Conservation (phyloP, 129 eudicot genomes). For the Flaveria brownii region DNA sequence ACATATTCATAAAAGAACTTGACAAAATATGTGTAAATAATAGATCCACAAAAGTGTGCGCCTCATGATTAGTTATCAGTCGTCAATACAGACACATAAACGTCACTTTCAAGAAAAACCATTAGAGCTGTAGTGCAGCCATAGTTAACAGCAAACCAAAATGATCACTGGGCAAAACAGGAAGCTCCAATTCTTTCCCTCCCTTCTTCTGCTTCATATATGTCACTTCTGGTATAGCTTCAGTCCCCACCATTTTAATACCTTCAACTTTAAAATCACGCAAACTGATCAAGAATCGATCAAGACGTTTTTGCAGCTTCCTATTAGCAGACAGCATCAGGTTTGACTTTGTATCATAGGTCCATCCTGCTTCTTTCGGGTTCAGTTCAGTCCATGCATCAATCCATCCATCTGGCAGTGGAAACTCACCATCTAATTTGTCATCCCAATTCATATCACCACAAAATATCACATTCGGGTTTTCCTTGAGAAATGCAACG, state of each 20-base stretch:
- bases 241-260: conserved; percentile 70
- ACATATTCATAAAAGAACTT: not conserved
- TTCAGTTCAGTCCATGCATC: conserved; percentile 77
- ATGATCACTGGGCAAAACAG: conserved; percentile 95
- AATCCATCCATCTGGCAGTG: conserved; percentile 68
- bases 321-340: conserved; percentile 73
- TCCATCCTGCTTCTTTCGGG: conserved; percentile 65
- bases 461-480: conserved; percentile 67
- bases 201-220: conserved; percentile 71
- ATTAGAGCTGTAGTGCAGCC: conserved; percentile 16
- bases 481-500: conserved; percentile 47
- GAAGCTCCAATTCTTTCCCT: conserved; percentile 57
- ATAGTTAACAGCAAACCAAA: conserved; percentile 79
- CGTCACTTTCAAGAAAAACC: not conserved
- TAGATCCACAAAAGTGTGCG: not conserved
- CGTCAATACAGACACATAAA: conserved; percentile 2
- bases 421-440: conserved; percentile 76
- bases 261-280: conserved; percentile 50
- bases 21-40: not conserved
- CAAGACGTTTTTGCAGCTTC: conserved; percentile 72
- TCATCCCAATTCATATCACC: conserved; percentile 99
- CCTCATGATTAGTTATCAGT: not conserved
- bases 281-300: conserved; percentile 59
- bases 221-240: conserved; percentile 63
- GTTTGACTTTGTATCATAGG: conserved; percentile 89